These are phyloP conservation scores for Postia placenta DNA, from an alignment of 768 basidiomycete species.

Conservation along the genomic window DNA sequence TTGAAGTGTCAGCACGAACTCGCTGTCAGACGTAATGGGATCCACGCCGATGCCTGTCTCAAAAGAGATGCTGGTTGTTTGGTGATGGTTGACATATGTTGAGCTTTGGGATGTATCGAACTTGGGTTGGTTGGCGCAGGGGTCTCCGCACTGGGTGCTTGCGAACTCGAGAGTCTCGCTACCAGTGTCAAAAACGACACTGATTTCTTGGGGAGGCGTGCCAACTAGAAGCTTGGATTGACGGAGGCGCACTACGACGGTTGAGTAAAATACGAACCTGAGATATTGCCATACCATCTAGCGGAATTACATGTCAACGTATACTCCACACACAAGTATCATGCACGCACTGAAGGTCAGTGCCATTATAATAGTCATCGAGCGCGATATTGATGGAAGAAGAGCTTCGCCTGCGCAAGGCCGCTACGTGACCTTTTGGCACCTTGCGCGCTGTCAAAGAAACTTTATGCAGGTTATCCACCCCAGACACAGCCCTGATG, in stretches of 20 bases:
- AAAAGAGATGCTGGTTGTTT: conserved; percentile 40
- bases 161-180: conserved; percentile 42
- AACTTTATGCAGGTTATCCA: conserved; percentile 11
- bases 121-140: conserved; percentile 38
- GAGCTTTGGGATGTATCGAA: conserved; percentile 45
- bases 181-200: conserved; percentile 55
- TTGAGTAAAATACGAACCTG: conserved; percentile 23
- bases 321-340: not conserved
- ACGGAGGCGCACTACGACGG: not conserved
- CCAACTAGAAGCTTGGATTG: conserved; percentile 31
- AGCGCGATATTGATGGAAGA: conserved; percentile 38
- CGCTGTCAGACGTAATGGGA: conserved; percentile 39
- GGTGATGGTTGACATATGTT: conserved; percentile 41
- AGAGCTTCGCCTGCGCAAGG: conserved; percentile 12
- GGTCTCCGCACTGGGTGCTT: conserved; percentile 40
- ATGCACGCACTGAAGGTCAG: conserved; percentile 46
- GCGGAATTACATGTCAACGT: not conserved
- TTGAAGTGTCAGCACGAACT: conserved; percentile 42
- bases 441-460: conserved; percentile 16
- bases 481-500: not conserved
- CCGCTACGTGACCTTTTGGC: conserved; percentile 7
- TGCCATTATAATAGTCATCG: conserved; percentile 48
- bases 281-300: conserved; percentile 52
- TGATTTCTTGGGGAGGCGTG: conserved; percentile 43
- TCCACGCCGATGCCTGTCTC: conserved; percentile 48